Evolutionary conservation across 2,329 filamentous ascomycete species (phyloP).

Genomic region (Xylariaceae sp.): DNA sequence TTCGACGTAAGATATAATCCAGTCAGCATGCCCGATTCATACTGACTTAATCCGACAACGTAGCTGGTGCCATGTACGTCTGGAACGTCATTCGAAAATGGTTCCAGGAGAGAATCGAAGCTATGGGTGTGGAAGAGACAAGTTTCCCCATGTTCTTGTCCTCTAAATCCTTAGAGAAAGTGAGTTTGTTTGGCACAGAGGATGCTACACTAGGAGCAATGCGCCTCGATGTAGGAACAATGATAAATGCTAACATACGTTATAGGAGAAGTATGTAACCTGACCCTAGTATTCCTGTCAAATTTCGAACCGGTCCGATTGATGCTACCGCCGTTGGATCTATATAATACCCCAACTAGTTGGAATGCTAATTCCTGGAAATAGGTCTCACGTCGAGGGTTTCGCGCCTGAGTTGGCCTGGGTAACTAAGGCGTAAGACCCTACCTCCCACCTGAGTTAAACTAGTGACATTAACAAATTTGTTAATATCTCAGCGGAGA

Average conservation of each 20-base stretch:
- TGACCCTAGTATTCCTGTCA: not conserved
- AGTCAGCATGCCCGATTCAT: not conserved
- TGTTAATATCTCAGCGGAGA: conserved; percentile 68
- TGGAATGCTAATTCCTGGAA: conserved; percentile 5
- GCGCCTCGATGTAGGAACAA: not conserved
- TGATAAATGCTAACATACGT: conserved; percentile 7
- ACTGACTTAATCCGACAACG: conserved; percentile 16
- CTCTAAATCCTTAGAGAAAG: conserved; percentile 81
- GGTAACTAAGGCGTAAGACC: conserved; percentile 78
- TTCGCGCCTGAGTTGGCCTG: conserved; percentile 92
- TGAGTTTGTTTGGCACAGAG: conserved; percentile 8
- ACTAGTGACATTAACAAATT: conserved; percentile 11
- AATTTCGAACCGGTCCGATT: not conserved
- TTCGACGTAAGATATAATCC: conserved; percentile 62
- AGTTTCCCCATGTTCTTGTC: conserved; percentile 98
- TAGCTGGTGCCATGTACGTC: conserved; percentile 66
- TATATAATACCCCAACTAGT: not conserved
- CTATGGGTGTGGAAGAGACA: conserved; percentile 90
- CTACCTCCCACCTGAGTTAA: not conserved
- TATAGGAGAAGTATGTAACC: conserved; percentile 31
- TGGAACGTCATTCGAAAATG: conserved; percentile 70
- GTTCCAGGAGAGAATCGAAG: conserved; percentile 80
- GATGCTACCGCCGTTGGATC: not conserved
- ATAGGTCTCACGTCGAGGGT: conserved; percentile 98
- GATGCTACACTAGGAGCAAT: not conserved